Percentiles rank a stretch among this genome's conserved stretches.
Conservation (phyloP, 805 yeast species). For the Blastobotrys peoriensis region DNA sequence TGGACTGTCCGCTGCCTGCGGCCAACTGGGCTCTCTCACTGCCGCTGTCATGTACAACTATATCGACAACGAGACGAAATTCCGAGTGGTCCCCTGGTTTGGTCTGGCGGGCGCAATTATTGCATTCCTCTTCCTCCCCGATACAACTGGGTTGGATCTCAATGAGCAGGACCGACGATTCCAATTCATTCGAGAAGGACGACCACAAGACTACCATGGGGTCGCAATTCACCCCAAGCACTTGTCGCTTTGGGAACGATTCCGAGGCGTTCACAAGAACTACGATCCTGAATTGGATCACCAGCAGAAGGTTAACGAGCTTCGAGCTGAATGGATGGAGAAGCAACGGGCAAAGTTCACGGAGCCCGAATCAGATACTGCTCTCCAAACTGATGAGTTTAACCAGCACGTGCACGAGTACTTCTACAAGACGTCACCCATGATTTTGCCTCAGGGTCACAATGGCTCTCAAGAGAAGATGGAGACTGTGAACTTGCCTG, state of each 20-base stretch:
- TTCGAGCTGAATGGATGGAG: conserved; percentile 30
- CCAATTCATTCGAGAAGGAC: conserved; percentile 27
- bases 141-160: conserved; percentile 30
- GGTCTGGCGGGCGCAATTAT: conserved; percentile 30
- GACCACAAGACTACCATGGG: conserved; percentile 31
- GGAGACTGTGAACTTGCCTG: background rate
- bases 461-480: background rate
- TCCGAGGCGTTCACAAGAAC: conserved; percentile 26
- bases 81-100: conserved; percentile 32
- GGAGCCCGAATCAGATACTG: conserved; percentile 14
- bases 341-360: conserved; percentile 24
- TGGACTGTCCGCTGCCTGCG: conserved; percentile 56
- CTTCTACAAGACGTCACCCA: conserved; percentile 32
- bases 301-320: conserved; percentile 29
- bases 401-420: conserved; percentile 30
- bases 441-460: conserved; percentile 21
- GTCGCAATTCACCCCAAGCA: conserved; percentile 29
- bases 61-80: conserved; percentile 26
- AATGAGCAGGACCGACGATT: conserved; percentile 31
- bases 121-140: conserved; percentile 28
- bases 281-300: conserved; percentile 31
- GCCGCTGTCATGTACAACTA: conserved; percentile 36
- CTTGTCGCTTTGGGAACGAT: conserved; percentile 28
- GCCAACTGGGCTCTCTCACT: conserved; percentile 57
- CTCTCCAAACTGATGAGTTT: conserved; percentile 17